Conservation (phyloP, 495 filamentous ascomycete genomes). For the Trypethelium eluteriae region DNA sequence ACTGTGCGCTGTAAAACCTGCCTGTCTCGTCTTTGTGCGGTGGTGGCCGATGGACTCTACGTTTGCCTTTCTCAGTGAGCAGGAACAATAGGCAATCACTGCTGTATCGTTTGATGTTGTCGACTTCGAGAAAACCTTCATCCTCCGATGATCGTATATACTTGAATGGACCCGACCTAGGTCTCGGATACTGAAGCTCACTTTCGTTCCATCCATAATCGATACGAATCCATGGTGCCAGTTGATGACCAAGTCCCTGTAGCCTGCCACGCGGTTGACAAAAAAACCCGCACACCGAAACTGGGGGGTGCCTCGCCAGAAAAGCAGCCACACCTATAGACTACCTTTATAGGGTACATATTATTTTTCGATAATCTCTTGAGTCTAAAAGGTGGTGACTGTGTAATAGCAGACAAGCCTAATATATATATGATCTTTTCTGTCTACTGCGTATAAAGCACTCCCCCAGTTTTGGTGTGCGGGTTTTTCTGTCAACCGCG, state of each 20-base stretch:
- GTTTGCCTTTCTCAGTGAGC: conserved; percentile 6
- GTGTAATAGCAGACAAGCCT: too few species aligned
- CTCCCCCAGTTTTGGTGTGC: too few species aligned
- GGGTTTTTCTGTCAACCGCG: too few species aligned
- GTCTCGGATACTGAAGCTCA: conserved; percentile 6
- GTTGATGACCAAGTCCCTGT: background rate
- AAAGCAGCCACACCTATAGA: too few species aligned
- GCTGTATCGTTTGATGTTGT: background rate
- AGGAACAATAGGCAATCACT: conserved; percentile 7
- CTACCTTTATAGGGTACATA: too few species aligned
- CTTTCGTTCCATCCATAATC: background rate
- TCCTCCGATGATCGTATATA: conserved; percentile 1
- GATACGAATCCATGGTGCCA: conserved; percentile 1
- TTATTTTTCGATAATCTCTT: too few species aligned
- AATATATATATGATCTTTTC: too few species aligned
- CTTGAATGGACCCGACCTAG: conserved; percentile 1
- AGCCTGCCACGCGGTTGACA: too few species aligned
- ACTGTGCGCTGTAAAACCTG: background rate
- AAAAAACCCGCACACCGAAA: too few species aligned
- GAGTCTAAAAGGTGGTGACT: too few species aligned
- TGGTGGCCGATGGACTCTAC: conserved; percentile 4
- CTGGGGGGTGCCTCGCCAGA: too few species aligned
- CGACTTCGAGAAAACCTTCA: conserved; percentile 1
- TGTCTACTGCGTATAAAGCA: too few species aligned
- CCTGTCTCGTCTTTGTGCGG: conserved; percentile 7